Percentiles rank a stretch among this genome's conserved stretches.
Evolutionary conservation across 352 stramenopile genomes (phyloP).

Genomic region (Phytophthora hibernalis): DNA sequence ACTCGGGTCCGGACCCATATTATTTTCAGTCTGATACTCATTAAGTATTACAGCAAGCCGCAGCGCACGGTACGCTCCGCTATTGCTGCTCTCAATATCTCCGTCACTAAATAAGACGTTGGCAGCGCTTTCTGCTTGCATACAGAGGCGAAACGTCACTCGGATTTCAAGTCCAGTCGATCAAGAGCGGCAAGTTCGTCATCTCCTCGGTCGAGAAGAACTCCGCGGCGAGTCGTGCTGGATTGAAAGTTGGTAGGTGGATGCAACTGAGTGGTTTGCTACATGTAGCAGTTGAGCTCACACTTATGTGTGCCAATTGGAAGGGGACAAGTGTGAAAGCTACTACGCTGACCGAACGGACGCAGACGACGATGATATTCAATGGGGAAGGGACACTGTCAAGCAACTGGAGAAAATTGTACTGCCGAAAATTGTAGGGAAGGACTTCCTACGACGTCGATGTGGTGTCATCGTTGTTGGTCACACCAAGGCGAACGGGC

Average conservation of each 20-base stretch:
- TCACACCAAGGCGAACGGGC: background rate
- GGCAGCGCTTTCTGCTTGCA: background rate
- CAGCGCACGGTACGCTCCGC: background rate
- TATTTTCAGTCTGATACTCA: background rate
- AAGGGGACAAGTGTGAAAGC: background rate
- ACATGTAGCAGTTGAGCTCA: background rate
- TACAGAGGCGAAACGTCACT: background rate
- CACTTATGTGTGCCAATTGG: background rate
- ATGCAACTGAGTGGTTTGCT: background rate
- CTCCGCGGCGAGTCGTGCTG: background rate
- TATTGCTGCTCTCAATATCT: background rate
- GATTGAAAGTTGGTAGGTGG: background rate
- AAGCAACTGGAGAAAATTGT: background rate
- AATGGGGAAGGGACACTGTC: background rate
- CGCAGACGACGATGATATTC: background rate
- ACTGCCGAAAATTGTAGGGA: background rate
- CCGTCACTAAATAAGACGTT: background rate
- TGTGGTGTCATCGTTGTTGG: background rate
- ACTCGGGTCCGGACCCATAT: background rate
- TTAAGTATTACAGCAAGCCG: background rate
- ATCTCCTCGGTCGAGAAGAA: background rate
- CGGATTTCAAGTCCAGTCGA: background rate
- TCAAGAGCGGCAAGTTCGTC: background rate
- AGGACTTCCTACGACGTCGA: background rate
- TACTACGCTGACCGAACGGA: conserved; percentile 12